phyloP scores from a whole-genome alignment of 2,329 filamentous ascomycete species.

The Botrytis porri region DNA sequence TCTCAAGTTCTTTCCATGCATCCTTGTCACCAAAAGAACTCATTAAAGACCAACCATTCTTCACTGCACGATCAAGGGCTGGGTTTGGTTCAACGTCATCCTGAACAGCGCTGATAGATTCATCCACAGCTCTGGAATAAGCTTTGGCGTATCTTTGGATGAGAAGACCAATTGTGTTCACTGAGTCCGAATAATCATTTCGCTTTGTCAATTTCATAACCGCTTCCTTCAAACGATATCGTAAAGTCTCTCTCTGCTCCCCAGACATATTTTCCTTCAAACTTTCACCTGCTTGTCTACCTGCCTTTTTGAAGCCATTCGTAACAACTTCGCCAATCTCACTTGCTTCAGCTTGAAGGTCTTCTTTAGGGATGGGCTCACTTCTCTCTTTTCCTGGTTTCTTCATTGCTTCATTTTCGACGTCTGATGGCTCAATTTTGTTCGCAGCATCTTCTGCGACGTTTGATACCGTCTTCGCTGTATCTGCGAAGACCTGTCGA shows the following conservation, averaged over 20 bases:
- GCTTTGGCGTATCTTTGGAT: conserved; percentile 74
- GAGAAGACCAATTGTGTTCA: conserved; percentile 72
- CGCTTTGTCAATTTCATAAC: conserved; percentile 72
- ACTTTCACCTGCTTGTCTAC: conserved; percentile 63
- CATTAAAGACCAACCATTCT: conserved; percentile 77
- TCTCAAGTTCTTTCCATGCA: conserved; percentile 73
- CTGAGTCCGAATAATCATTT: conserved; percentile 81
- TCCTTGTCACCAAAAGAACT: conserved; percentile 72
- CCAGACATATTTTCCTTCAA: conserved; percentile 70
- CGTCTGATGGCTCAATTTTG: conserved; percentile 64
- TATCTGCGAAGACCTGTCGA: conserved; percentile 82
- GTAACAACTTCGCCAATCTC: conserved; percentile 47
- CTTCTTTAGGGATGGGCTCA: conserved; percentile 52
- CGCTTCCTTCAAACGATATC: conserved; percentile 73
- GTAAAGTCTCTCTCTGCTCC: conserved; percentile 68
- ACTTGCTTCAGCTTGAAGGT: conserved; percentile 57
- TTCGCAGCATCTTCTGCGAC: conserved; percentile 73
- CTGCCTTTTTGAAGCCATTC: conserved; percentile 48
- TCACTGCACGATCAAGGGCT: conserved; percentile 70
- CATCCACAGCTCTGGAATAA: conserved; percentile 71
- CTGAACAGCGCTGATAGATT: conserved; percentile 63
- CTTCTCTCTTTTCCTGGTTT: conserved; percentile 36
- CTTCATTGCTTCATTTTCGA: conserved; percentile 55
- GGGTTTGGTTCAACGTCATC: conserved; percentile 71
- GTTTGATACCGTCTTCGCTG: conserved; percentile 73